Evolutionary conservation across 2,329 filamentous ascomycete species (phyloP).

Genomic region (Ceratocystis cacaofunesta): DNA sequence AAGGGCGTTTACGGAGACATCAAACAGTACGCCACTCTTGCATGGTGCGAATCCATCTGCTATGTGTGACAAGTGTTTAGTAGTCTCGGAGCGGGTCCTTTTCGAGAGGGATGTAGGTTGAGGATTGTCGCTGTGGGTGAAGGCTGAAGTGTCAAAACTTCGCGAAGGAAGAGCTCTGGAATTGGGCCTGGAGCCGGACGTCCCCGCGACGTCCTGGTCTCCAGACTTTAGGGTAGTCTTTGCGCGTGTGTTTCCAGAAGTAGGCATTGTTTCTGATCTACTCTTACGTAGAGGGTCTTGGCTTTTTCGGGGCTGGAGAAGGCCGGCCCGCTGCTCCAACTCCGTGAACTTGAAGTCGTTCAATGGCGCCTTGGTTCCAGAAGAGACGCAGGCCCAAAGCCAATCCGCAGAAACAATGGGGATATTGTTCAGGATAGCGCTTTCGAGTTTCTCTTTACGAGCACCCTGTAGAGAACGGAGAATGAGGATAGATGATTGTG

Average conservation of each 20-base stretch:
- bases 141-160: constrained; percentile 1
- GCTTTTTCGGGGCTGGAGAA: constrained; percentile 19
- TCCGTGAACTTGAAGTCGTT: constrained; percentile 9
- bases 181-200: not conserved
- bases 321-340: constrained; percentile 16
- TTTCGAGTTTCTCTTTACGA: constrained; percentile 60
- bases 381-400: constrained; percentile 66
- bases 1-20: constrained; percentile 5
- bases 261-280: not conserved
- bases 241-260: not conserved
- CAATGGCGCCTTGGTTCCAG: not conserved
- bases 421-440: constrained; percentile 59
- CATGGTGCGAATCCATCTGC: not conserved
- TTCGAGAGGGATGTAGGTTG: not conserved
- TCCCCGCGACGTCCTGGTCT: not conserved
- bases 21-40: not conserved
- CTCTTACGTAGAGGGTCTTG: not conserved
- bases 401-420: constrained; percentile 70
- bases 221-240: not conserved
- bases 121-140: not conserved
- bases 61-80: not conserved
- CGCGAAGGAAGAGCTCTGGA: not conserved
- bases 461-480: constrained; percentile 45
- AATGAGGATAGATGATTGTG: constrained; percentile 61
- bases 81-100: not conserved